Evolutionary conservation across 225 moss, liverwort and hornwort species (phyloP).

Genomic region (Marchantia polymorpha): DNA sequence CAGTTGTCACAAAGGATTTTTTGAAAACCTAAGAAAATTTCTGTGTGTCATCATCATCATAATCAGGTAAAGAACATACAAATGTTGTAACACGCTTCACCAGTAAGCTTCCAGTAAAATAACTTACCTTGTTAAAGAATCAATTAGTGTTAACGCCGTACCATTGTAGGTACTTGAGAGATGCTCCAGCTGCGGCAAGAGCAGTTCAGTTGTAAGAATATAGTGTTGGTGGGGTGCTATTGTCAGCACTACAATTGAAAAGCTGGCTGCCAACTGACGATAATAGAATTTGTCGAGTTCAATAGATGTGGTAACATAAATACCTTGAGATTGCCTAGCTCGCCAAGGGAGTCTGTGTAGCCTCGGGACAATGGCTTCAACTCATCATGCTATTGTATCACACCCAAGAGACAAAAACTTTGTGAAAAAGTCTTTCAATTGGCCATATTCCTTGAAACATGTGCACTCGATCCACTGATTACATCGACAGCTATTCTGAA

Average conservation of each 20-base stretch:
- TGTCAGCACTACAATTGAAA: no score
- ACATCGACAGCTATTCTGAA: not conserved
- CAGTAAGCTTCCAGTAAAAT: not conserved
- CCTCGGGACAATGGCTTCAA: conserved; percentile 35
- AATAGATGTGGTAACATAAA: not conserved
- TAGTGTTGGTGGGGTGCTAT: no score
- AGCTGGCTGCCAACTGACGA: no score
- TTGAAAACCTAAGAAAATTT: not conserved
- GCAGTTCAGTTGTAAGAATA: no score
- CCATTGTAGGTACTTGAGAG: conserved; percentile 40
- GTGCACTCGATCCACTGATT: not conserved
- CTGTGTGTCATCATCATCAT: not conserved
- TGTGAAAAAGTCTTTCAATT: not conserved
- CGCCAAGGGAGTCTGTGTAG: conserved; percentile 48
- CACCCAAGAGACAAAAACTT: no score
- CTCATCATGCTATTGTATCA: conserved; percentile 37
- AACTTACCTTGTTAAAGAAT: conserved; percentile 41
- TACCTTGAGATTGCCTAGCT: conserved; percentile 48
- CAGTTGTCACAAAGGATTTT: not conserved
- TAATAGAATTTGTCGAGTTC: no score
- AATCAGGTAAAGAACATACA: not conserved
- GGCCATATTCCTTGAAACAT: not conserved
- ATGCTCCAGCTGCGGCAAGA: conserved; percentile 35
- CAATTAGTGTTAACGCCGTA: conserved; percentile 41
- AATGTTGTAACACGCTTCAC: not conserved